Percentiles rank a stretch among this genome's conserved stretches.
These are phyloP conservation scores for Actinomortierella wolfii DNA, from an alignment of 371 early-diverging fungal species.

Conservation along the genomic window DNA sequence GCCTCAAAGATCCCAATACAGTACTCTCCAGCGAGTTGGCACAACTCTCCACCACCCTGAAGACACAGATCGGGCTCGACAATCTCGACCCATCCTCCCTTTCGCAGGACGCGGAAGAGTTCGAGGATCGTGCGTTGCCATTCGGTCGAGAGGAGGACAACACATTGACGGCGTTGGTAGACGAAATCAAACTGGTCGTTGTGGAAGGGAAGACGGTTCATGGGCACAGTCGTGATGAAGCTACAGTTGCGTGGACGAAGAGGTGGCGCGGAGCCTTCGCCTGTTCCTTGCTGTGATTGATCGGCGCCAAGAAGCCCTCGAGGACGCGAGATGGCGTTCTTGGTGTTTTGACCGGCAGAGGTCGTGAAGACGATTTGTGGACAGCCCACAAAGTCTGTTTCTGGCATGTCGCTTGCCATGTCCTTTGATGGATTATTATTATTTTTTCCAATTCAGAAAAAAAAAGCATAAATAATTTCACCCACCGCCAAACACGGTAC, in stretches of 20 bases:
- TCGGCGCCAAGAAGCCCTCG: constrained; percentile 34
- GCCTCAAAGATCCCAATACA: constrained; percentile 31
- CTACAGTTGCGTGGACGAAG: constrained; percentile 28
- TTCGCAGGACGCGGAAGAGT: constrained; percentile 32
- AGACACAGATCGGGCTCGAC: constrained; percentile 29
- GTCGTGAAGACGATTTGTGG: constrained; percentile 34
- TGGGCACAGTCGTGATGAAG: constrained; percentile 21
- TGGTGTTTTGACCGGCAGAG: constrained; percentile 6
- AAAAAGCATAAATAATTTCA: too few species aligned
- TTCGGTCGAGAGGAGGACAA: constrained; percentile 30
- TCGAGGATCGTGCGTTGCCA: constrained; percentile 29
- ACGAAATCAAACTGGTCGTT: constrained; percentile 58
- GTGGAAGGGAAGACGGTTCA: constrained; percentile 54
- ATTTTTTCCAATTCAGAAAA: too few species aligned
- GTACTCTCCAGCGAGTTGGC: constrained; percentile 29
- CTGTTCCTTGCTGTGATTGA: constrained; percentile 26
- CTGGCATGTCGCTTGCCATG: constrained; percentile 41
- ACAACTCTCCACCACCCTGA: constrained; percentile 29
- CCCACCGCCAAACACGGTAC: too few species aligned
- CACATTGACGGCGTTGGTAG: constrained; percentile 49
- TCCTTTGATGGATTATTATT: constrained; percentile 12
- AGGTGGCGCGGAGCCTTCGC: constrained; percentile 3
- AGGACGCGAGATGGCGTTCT: constrained; percentile 11
- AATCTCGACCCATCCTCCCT: constrained; percentile 43
- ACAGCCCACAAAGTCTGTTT: constrained; percentile 37